These are phyloP conservation scores for Scleromitrula shiraiana DNA, from an alignment of 2,329 filamentous ascomycete genomes.

Conservation along the genomic window DNA sequence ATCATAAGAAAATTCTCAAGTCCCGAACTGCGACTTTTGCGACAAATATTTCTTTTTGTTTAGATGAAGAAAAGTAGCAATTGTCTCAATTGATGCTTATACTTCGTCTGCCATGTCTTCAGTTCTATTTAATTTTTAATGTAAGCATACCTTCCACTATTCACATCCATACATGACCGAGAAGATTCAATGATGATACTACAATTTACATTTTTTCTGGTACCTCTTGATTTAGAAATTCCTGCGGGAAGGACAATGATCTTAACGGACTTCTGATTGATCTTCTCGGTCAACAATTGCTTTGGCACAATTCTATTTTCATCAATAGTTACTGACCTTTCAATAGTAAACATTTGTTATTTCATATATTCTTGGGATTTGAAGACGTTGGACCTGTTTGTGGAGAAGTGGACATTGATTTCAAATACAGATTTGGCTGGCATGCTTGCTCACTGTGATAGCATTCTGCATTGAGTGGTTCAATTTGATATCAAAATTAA, in stretches of 20 bases:
- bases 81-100: neutral
- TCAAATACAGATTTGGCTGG: no score
- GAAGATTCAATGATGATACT: slow-evolving; percentile 59
- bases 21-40: neutral
- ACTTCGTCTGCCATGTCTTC: no score
- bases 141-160: neutral
- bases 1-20: slow-evolving; percentile 1
- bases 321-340: neutral
- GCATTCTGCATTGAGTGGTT: no score
- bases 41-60: no score
- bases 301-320: neutral
- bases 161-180: neutral
- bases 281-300: neutral
- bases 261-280: slow-evolving; percentile 75
- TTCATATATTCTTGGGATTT: no score
- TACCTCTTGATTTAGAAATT: slow-evolving; percentile 91
- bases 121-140: no score
- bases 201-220: slow-evolving; percentile 69
- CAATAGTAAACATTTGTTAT: no score
- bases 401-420: no score
- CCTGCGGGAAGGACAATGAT: slow-evolving; percentile 59
- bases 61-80: no score
- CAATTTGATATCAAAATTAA: no score
- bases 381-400: no score
- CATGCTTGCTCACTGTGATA: no score